Evolutionary conservation across 768 basidiomycete species (phyloP), one percentile per base, ranked within the genome.

Genomic region (Naganishia friedmannii): DNA sequence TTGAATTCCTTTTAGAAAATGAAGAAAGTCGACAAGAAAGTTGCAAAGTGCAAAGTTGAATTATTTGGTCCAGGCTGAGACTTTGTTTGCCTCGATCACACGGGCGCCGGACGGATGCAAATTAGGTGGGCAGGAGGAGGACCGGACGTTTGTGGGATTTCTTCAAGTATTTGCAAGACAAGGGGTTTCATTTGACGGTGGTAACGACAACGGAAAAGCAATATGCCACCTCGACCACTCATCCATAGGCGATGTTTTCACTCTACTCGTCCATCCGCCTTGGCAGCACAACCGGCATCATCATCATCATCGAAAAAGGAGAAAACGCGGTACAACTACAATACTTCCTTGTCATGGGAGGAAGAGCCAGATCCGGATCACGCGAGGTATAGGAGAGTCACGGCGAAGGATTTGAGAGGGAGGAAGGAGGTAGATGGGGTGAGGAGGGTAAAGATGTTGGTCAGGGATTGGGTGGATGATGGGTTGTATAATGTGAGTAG

Each of bases 391-490:
- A 67, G 77, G 28, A 67, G 79, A 45, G 78, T 80, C 23, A 77
- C 78, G 21, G 79, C 79, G 2, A 48, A 70, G n/a, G 79, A 80
- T 31, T 54, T 80, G 19, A 53, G 71, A 3, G 54, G 69, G 19
- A 70, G 77, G 17, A 55, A 60, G 68, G 77, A 77, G 60, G 92
- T 91, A 8, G 94, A 93, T 2, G 86, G 83, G 54, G 42, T 42
- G 7, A 42, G 42, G 42, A 84, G 87, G 66, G 93, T 94, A 68
- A 92, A 90, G 81, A 94, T 97, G 92, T 88, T 98, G 42, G 88
- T 89, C 55, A 88, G 96, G 73, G 95, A 99, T 83, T 99, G 90
- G 79, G 93, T 99, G 71, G 93, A 98, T 77, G 96, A 99, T 79
- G 89, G 91, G 9, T 82, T 99, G 45, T 99, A 99, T 83, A 98